These are phyloP conservation scores for Xylariales sp. DNA, from an alignment of 2,329 filamentous ascomycete genomes.

Conservation along the genomic window DNA sequence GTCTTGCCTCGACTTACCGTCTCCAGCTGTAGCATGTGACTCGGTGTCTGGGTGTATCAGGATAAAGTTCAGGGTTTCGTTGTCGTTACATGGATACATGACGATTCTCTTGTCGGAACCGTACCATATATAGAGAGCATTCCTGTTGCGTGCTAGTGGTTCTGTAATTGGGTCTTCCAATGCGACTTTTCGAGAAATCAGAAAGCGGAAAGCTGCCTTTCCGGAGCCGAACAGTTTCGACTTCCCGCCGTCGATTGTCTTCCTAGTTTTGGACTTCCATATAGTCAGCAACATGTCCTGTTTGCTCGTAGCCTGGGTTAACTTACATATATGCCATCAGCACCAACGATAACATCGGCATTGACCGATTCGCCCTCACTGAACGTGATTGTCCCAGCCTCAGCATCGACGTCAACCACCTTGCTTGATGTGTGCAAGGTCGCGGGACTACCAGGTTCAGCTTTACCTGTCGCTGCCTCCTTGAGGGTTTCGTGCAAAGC, in stretches of 20 bases:
- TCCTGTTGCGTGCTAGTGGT: slow-evolving; percentile 23
- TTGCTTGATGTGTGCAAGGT: slow-evolving; percentile 26
- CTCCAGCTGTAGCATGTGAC: slow-evolving; percentile 25
- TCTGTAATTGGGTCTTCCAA: slow-evolving; percentile 29
- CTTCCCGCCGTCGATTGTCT: slow-evolving; percentile 36
- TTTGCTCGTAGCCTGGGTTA: background rate
- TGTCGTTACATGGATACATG: slow-evolving; percentile 42
- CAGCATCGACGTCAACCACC: slow-evolving; percentile 17
- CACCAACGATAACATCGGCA: slow-evolving; percentile 19
- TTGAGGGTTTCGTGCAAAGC: slow-evolving; percentile 49
- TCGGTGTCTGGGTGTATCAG: slow-evolving; percentile 45
- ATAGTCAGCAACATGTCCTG: background rate
- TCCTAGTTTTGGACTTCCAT: slow-evolving; percentile 26
- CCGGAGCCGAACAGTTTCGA: slow-evolving; percentile 38
- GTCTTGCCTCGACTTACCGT: slow-evolving; percentile 22
- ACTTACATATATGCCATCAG: slow-evolving; percentile 21
- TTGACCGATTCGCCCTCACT: slow-evolving; percentile 15
- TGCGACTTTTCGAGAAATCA: slow-evolving; percentile 35
- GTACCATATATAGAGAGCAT: slow-evolving; percentile 34
- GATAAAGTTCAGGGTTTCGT: slow-evolving; percentile 43
- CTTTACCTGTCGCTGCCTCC: slow-evolving; percentile 32
- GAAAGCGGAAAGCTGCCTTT: slow-evolving; percentile 54
- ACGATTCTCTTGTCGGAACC: slow-evolving; percentile 38
- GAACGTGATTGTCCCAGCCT: slow-evolving; percentile 16
- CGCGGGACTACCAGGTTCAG: slow-evolving; percentile 28